Percentiles rank a stretch among this genome's conserved stretches.
Conservation (phyloP, 495 filamentous ascomycete species). For the Chaetomium cochliodes region DNA sequence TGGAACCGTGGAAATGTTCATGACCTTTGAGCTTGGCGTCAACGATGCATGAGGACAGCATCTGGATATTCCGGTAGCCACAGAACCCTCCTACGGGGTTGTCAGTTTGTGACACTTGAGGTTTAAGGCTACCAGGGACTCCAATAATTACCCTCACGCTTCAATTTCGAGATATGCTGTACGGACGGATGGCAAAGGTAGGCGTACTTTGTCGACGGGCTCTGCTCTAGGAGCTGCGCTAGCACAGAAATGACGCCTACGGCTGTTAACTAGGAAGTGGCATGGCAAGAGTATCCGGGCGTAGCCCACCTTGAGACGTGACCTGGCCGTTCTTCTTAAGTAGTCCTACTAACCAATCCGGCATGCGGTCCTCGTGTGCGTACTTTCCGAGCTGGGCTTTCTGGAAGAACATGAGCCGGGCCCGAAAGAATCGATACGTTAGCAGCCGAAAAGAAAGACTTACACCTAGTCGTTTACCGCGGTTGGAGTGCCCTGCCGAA, state of each 20-base stretch:
- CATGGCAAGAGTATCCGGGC: slow-evolving; percentile 32
- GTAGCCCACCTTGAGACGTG: slow-evolving; percentile 56
- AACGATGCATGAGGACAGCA: slow-evolving; percentile 79
- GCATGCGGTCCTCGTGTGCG: slow-evolving; percentile 88
- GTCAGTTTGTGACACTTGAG: background rate
- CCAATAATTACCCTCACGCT: slow-evolving; percentile 55
- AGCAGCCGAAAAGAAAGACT: slow-evolving; percentile 8
- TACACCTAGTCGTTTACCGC: slow-evolving; percentile 36
- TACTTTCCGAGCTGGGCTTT: slow-evolving; percentile 76
- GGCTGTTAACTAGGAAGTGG: slow-evolving; percentile 19
- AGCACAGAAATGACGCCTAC: slow-evolving; percentile 72
- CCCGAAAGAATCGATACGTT: background rate
- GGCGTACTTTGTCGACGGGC: slow-evolving; percentile 60
- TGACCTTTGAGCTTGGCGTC: slow-evolving; percentile 55
- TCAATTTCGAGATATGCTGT: slow-evolving; percentile 78
- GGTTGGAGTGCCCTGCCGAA: background rate
- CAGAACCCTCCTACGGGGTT: slow-evolving; percentile 74
- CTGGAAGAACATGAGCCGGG: slow-evolving; percentile 12
- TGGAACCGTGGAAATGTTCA: slow-evolving; percentile 55
- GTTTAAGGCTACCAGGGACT: background rate
- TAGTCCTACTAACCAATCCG: slow-evolving; percentile 67
- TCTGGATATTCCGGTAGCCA: slow-evolving; percentile 97
- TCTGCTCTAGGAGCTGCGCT: slow-evolving; percentile 66
- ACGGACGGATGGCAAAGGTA: slow-evolving; percentile 78
- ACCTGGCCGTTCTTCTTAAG: slow-evolving; percentile 64